Evolutionary conservation across 2,329 filamentous ascomycete genomes (phyloP), one percentile per base, ranked within the genome.

Genomic region (Orbilia brochopaga): DNA sequence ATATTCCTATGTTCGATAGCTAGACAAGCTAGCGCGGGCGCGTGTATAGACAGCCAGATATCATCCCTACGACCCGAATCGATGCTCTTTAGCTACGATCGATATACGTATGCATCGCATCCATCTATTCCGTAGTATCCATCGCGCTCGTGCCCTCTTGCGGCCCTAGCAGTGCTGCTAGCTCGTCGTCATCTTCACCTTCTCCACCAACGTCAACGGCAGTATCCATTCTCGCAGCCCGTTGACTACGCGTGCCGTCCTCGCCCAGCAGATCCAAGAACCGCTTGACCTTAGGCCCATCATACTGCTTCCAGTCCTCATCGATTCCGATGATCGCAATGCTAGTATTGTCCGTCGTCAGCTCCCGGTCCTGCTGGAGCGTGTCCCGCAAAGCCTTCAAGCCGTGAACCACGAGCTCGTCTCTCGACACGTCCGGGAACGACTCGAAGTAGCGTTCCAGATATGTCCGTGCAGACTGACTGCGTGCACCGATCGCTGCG

Each of bases 401-500:
- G 32, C 93, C 94, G 82, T 99, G 94, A 81, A 87, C 87, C 77
- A 99, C 88, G 78, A 99, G 83, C 81, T 96, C 90, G 78, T 97
- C 93, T 77, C 90, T 85, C 74, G 84, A 86, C 79, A 87, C 88
- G 75, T 85, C 85, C 77, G 86, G 85, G 80, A 99, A 97, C 76
- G 87, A 83, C 74, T 96, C 92, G 73, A 97, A 82, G 81, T 97
- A 90, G 78, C 91, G 86, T 85, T 99, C 94, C 63, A 99, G 84
- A 81, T 99, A 99, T 74, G 94, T 99, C 78, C 94, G 85, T 23
- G 94, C 94, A 91, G 97, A 97, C 83, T 99, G 94, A 80, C 90
- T 94, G 77, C 94, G 86, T 53, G 94, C 94, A 59, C 94, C 94
- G 79, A 99, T 99, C 69, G 92, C 93, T 79, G 93, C 97, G 23